These are phyloP conservation scores for Anthoceros angustus DNA, from an alignment of 225 moss, liverwort and hornwort genomes.

Conservation along the genomic window DNA sequence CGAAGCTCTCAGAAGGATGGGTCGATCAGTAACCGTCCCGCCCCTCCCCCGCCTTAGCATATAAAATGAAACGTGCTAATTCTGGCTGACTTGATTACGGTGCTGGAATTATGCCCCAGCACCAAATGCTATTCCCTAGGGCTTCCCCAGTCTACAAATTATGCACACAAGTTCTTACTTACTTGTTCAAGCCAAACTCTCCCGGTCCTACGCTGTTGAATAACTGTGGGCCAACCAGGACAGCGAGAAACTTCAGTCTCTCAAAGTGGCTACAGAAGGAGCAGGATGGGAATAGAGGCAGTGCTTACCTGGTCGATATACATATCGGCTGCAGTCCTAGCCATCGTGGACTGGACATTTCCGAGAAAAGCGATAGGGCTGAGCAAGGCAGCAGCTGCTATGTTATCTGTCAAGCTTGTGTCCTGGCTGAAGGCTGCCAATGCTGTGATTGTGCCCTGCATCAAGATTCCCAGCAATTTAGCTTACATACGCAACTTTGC, in stretches of 20 bases:
- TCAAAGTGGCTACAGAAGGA: background rate
- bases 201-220: no score
- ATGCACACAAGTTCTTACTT: background rate
- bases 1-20: background rate
- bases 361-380: slow-evolving; percentile 24
- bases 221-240: no score
- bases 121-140: no score
- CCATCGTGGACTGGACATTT: slow-evolving; percentile 13
- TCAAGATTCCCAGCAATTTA: background rate
- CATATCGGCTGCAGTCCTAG: slow-evolving; percentile 16
- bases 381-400: slow-evolving; percentile 24
- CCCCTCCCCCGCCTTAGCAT: no score
- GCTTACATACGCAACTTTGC: background rate
- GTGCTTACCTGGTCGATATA: slow-evolving; percentile 21
- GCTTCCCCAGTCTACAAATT: no score
- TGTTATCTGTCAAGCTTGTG: slow-evolving; percentile 16
- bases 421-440: slow-evolving; percentile 22
- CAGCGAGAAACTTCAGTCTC: background rate
- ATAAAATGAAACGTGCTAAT: no score
- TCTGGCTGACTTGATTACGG: no score
- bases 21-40: no score
- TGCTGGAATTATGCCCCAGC: no score
- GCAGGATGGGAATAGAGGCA: background rate
- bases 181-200: background rate
- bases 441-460: slow-evolving; percentile 27